Evolutionary conservation across 2,329 filamentous ascomycete genomes (phyloP), one percentile per base, ranked within the genome.

Genomic region (Aspergillus melleus): DNA sequence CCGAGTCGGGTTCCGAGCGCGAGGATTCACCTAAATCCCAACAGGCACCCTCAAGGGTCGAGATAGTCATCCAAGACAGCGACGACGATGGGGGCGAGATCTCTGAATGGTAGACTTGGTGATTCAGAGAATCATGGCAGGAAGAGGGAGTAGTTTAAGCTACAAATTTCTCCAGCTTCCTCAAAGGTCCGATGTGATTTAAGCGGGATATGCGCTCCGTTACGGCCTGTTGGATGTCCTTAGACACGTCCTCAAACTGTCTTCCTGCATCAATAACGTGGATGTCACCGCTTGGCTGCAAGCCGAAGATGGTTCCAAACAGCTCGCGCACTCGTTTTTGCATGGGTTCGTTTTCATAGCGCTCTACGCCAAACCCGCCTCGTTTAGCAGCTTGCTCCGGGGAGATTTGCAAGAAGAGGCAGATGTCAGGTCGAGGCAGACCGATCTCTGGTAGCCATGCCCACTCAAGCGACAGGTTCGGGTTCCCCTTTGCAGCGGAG

Each of bases 331-430:
- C 95, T 10, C 87, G 84, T 61, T 83, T 81, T 79, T 99, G 95
- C 86, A 96, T 90, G 70, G 88, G 87, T 61, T 84, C 85, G 72
- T 87, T 89, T 79, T 99, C 95, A 71, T 98, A 99, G 63, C 91
- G 83, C 81, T 99, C 95, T 19, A 83, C 85, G 1, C 95, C 95
- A 81, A 89, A 99, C 0, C 92, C 94, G n/a, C 92, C 92, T 19
- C 95, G 83, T 67, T 83, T 83, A 30, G 85, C 85, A 10, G 92
- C 92, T 61, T 88, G 84, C 52, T 87, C 85, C 39, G 91, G 86
- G 6, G 88, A 86, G 54, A 98, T 84, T 71, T 95, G 91, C 32
- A 99, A 83, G 71, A 98, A 98, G 0, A 98, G 76, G 11, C 94
- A 92, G 10, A 93, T 73, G 78, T 99, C 95, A 0, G 95, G 94